A percentile compares a stretch with the other conserved stretches of the same genome.
phyloP scores from a whole-genome alignment of 2,329 filamentous ascomycete species.

The Paramyrothecium sp. region DNA sequence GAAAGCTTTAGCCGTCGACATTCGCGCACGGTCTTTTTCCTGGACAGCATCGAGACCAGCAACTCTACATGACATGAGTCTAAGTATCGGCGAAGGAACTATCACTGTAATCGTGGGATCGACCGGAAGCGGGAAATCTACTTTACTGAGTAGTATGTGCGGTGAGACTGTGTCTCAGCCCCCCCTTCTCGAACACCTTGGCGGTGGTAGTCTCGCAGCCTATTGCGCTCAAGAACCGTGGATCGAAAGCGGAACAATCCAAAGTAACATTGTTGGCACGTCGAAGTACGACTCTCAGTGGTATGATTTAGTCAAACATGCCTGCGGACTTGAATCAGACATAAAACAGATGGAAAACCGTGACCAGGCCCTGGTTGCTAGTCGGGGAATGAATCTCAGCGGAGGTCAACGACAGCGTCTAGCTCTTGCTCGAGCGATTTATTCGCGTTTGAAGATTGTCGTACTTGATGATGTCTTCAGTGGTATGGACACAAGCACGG shows the following conservation, averaged over 20 bases:
- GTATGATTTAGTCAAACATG: slow-evolving; percentile 17
- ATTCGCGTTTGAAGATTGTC: slow-evolving; percentile 27
- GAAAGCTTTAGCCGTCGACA: too few species aligned
- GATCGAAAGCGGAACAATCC: slow-evolving; percentile 15
- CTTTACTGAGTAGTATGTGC: slow-evolving; percentile 21
- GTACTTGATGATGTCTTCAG: slow-evolving; percentile 38
- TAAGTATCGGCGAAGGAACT: too few species aligned
- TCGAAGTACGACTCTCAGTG: slow-evolving; percentile 14
- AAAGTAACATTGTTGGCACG: slow-evolving; percentile 21
- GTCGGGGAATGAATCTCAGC: slow-evolving; percentile 25
- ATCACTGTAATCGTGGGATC: slow-evolving; percentile 26
- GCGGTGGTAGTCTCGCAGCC: slow-evolving; percentile 16
- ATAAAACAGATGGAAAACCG: slow-evolving; percentile 18
- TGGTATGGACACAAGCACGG: slow-evolving; percentile 35
- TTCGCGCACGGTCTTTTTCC: too few species aligned
- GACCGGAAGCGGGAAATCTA: slow-evolving; percentile 29
- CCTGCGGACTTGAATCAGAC: slow-evolving; percentile 19
- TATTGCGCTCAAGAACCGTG: slow-evolving; percentile 20
- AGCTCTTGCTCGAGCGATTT: slow-evolving; percentile 36
- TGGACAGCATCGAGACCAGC: too few species aligned
- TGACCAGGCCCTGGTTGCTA: slow-evolving; percentile 23
- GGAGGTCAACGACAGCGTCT: slow-evolving; percentile 26
- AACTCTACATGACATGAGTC: too few species aligned
- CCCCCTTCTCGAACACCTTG: slow-evolving; percentile 8
- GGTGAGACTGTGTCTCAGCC: slow-evolving; percentile 18